These are phyloP conservation scores for Lasiosphaeris hirsuta DNA, from an alignment of 495 filamentous ascomycete genomes.

Conservation along the genomic window DNA sequence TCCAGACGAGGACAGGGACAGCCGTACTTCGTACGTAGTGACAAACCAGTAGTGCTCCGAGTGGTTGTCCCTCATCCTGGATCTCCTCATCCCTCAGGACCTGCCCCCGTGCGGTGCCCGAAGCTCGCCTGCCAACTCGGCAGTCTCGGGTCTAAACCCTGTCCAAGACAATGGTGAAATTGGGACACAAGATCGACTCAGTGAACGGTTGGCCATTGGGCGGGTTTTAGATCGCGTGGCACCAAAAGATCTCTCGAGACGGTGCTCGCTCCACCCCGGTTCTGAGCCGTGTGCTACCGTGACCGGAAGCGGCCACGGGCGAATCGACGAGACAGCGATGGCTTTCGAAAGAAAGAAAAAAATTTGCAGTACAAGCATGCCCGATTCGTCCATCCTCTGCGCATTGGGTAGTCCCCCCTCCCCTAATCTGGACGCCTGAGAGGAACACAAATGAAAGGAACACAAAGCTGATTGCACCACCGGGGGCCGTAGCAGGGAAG, in stretches of 20 bases:
- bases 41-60: neutral
- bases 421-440: too few relatives aligned
- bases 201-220: neutral
- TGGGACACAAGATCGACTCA: neutral
- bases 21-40: neutral
- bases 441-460: too few relatives aligned
- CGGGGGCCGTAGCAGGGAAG: too few relatives aligned
- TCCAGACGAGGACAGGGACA: conserved; percentile 1
- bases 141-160: neutral
- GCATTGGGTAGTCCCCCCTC: too few relatives aligned
- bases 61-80: neutral
- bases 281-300: neutral
- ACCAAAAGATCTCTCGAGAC: conserved; percentile 11
- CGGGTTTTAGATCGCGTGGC: conserved; percentile 11
- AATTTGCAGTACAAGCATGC: too few relatives aligned
- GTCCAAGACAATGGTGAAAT: neutral
- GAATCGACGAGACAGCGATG: too few relatives aligned
- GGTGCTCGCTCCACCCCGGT: conserved; percentile 3
- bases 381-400: too few relatives aligned
- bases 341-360: too few relatives aligned
- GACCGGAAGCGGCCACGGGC: too few relatives aligned
- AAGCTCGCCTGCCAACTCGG: neutral
- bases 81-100: neutral
- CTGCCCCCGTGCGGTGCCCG: neutral
- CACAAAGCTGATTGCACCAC: too few relatives aligned